Base-by-base conservation (phyloP, 2,329 filamentous ascomycete species). In the Microdochium trichocladiopsis region DNA sequence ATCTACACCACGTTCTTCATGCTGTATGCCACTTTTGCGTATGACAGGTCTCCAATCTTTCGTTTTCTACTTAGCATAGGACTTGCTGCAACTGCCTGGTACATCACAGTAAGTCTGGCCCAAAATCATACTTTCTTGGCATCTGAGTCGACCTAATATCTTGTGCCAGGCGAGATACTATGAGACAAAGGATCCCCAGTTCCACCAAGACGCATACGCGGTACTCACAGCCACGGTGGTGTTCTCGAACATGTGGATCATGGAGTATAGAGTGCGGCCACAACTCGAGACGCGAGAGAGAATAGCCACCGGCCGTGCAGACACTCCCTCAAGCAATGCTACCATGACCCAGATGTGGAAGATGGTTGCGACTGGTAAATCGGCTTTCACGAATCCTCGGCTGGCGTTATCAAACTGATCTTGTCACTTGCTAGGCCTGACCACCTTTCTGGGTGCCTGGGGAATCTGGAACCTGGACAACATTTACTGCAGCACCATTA, bases 171-270 rank as follows among this genome's bases (percentile, higher is more conserved):
- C 67, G 3, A 73, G 72, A 67, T 95, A 95, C 69, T 87, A 91
- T 63, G 83, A 88, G 56, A 82, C 91, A 16, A 89, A 92, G 64
- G 85, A 95, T 57, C 89, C 90, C 0, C 74, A 82, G 1, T 95
- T 95, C 67, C 90, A 95, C 69, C 89, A 95, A 65, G 84, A 83
- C 55, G 86, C 86, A 4, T 95, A 91, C 60, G 88, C 84, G 2
- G 63, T 87, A 3, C 71, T 95, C 45, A 94, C 89, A 0, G 77
- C 78, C 4, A 74, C 84, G 43, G 82, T 93, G 22, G 76, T 94
- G 23, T 72, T 87, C 51, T 83, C 87, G 31, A 87, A 84, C 60
- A 85, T 92, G 74, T 90, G 83, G 64, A 82, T 88, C 24, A 93
- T 93, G 86, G 74, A 78, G 58, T 64, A 61, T 33, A 56, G 69